Conservation (phyloP, 176 grass and related monocot species). For the Miscanthus lutarioriparius region DNA sequence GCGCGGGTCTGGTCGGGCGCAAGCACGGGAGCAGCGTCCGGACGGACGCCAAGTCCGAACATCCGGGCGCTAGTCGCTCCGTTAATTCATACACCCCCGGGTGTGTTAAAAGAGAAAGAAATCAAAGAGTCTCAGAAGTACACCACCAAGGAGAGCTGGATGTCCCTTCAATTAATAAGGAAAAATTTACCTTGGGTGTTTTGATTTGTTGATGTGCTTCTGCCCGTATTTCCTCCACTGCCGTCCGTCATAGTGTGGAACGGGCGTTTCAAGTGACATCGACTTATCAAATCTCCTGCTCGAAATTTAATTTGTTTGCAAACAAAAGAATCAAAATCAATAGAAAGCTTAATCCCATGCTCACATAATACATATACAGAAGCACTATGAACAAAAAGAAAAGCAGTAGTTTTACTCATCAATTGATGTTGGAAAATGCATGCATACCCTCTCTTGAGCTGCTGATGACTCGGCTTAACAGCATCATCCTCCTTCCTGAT, state of each 20-base stretch:
- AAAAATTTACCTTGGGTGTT: conserved; percentile 36
- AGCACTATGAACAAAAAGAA: background rate
- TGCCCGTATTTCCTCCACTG: conserved; percentile 64
- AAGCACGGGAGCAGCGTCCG: too few relatives aligned
- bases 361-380: background rate
- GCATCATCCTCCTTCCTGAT: conserved; percentile 6
- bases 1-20: too few relatives aligned
- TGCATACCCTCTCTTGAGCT: conserved; percentile 37
- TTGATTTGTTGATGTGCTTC: conserved; percentile 46
- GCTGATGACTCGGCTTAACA: conserved; percentile 17
- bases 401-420: background rate
- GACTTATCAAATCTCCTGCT: conserved; percentile 41
- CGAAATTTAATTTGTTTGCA: background rate
- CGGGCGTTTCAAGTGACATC: conserved; percentile 20
- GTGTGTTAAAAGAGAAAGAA: background rate
- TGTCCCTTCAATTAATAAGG: background rate
- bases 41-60: too few relatives aligned
- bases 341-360: background rate
- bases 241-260: conserved; percentile 45
- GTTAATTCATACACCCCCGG: background rate
- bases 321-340: too few relatives aligned
- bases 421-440: background rate
- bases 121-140: background rate
- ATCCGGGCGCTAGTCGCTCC: too few relatives aligned
- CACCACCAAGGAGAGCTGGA: background rate